A percentile compares a stretch with the other conserved stretches of the same genome.
phyloP scores from a whole-genome alignment of 805 yeast species.

The Tetrapisispora arboricola region DNA sequence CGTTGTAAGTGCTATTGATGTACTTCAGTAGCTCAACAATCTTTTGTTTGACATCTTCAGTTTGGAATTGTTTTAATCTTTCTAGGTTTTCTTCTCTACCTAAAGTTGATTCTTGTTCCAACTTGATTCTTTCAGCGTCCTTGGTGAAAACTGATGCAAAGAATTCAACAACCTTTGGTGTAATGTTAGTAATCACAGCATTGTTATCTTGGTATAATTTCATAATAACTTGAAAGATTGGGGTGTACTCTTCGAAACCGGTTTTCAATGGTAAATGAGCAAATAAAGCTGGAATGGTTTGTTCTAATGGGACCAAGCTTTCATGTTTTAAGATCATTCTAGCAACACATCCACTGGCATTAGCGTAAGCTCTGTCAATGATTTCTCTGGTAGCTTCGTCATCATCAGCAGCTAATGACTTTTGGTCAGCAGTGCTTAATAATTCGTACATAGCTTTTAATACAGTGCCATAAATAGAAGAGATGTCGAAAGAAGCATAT shows the following conservation, averaged over 20 bases:
- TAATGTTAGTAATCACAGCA: constrained; percentile 41
- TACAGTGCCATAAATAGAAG: constrained; percentile 56
- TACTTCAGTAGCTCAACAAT: constrained; percentile 64
- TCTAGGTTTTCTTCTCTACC: constrained; percentile 81
- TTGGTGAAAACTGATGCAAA: constrained; percentile 63
- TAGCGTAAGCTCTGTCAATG: constrained; percentile 76
- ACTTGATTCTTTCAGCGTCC: constrained; percentile 62
- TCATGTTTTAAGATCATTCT: constrained; percentile 74
- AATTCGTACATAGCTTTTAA: constrained; percentile 59
- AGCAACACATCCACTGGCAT: constrained; percentile 95
- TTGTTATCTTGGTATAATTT: constrained; percentile 58
- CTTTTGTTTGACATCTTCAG: constrained; percentile 51
- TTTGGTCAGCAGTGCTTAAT: constrained; percentile 69
- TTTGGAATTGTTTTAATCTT: constrained; percentile 67
- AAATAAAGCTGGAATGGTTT: constrained; percentile 63
- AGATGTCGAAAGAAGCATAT: constrained; percentile 42
- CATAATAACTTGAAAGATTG: constrained; percentile 71
- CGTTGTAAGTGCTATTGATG: constrained; percentile 55
- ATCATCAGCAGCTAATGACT: constrained; percentile 40
- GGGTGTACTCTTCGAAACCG: constrained; percentile 87
- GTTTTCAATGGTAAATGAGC: constrained; percentile 76
- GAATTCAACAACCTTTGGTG: constrained; percentile 54
- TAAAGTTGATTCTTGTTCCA: constrained; percentile 62
- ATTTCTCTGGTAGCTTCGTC: constrained; percentile 74
- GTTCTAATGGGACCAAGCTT: constrained; percentile 63